These are phyloP conservation scores for Colletotrichum truncatum DNA, from an alignment of 2,329 filamentous ascomycete species.

Conservation along the genomic window DNA sequence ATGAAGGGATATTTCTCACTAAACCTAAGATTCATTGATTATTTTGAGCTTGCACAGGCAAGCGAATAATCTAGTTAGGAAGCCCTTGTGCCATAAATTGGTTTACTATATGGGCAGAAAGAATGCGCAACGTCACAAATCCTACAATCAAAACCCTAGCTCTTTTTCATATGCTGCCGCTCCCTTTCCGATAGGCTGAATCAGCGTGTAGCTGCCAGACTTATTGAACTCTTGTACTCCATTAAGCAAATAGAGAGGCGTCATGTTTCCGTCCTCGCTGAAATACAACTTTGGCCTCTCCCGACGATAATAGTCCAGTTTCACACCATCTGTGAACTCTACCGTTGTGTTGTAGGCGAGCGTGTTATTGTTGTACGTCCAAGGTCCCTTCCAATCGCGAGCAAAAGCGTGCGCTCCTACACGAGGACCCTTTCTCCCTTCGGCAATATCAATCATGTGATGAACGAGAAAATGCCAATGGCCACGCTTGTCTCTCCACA, in stretches of 20 bases:
- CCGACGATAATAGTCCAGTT: conserved; percentile 49
- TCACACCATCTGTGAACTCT: conserved; percentile 47
- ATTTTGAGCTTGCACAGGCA: too few species aligned
- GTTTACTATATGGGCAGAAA: too few species aligned
- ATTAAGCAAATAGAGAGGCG: conserved; percentile 54
- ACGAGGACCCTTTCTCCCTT: conserved; percentile 38
- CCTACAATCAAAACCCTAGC: not conserved
- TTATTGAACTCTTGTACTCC: conserved; percentile 53
- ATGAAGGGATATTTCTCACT: too few species aligned
- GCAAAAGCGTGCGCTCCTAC: conserved; percentile 42
- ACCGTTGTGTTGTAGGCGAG: conserved; percentile 40
- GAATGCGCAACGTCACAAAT: too few species aligned
- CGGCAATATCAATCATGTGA: conserved; percentile 39
- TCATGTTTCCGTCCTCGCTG: conserved; percentile 54
- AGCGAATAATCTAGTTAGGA: too few species aligned
- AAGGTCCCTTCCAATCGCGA: conserved; percentile 37
- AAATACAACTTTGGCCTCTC: conserved; percentile 60
- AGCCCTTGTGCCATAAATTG: too few species aligned
- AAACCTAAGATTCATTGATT: too few species aligned
- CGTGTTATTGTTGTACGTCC: conserved; percentile 38
- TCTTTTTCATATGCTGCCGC: not conserved
- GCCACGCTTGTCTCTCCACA: conserved; percentile 44
- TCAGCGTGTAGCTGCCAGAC: conserved; percentile 34
- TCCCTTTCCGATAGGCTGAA: conserved; percentile 34
- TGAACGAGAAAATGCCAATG: conserved; percentile 43